phyloP scores from a whole-genome alignment of 208 protist species.

The Wallacemonas sp. region DNA sequence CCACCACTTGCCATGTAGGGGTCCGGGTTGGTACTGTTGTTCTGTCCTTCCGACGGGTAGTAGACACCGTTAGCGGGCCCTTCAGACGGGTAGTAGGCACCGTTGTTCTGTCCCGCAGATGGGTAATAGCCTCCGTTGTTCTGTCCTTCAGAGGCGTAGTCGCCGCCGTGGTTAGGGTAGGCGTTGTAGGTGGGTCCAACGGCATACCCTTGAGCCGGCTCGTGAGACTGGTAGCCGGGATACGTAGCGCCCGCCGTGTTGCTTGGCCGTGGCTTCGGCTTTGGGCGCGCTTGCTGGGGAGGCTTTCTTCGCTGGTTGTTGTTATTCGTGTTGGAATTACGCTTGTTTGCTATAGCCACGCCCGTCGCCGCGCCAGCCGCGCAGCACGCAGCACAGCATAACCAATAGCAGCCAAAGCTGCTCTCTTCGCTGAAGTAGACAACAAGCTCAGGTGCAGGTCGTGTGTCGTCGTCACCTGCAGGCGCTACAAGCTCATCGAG shows the following conservation, averaged over 20 bases:
- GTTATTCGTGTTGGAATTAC: too few relatives aligned
- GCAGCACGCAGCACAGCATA: constrained; percentile 10
- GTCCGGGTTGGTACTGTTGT: background rate
- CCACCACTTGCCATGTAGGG: background rate
- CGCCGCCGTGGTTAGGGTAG: background rate
- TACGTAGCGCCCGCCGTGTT: constrained; percentile 2
- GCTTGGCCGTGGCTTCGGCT: background rate
- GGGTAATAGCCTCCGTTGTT: background rate
- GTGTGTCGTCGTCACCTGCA: background rate
- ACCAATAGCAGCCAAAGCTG: constrained; percentile 3
- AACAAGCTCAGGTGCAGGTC: background rate
- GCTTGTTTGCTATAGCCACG: background rate
- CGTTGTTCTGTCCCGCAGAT: background rate
- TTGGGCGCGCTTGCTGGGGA: background rate
- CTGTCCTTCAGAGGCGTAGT: background rate
- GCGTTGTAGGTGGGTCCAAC: constrained; percentile 8
- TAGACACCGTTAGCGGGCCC: background rate
- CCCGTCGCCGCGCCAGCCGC: constrained; percentile 3
- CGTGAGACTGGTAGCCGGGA: background rate
- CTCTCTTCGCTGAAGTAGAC: constrained; percentile 10
- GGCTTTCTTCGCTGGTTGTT: background rate
- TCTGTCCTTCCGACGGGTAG: background rate
- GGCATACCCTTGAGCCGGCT: too few relatives aligned
- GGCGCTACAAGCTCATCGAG: background rate
- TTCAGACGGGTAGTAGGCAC: background rate